Percentiles rank a stretch among this genome's conserved stretches.
Conservation (phyloP, 2,329 filamentous ascomycete genomes). For the Tolypocladium tundrense region DNA sequence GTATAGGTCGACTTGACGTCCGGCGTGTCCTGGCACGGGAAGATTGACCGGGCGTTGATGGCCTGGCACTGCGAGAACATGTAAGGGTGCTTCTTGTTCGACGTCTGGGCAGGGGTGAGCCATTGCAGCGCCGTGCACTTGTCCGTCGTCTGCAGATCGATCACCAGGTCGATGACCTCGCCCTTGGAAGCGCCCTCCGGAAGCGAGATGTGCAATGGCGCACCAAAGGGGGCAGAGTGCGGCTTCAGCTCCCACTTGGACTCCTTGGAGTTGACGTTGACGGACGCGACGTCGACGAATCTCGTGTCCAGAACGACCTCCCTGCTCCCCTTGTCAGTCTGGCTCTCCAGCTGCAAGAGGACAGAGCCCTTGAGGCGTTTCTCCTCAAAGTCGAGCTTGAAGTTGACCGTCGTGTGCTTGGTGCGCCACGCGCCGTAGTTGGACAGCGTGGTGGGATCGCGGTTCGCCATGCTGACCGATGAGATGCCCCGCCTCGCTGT, state of each 20-base stretch:
- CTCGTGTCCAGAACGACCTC: constrained; percentile 87
- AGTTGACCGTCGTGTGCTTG: constrained; percentile 69
- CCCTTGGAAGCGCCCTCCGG: constrained; percentile 45
- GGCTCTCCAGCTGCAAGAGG: constrained; percentile 62
- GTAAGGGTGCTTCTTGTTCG: constrained; percentile 91
- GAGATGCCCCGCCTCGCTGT: constrained; percentile 11
- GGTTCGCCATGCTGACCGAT: constrained; percentile 24
- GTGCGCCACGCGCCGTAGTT: constrained; percentile 88
- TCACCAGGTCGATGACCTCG: constrained; percentile 43
- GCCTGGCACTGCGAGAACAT: constrained; percentile 98
- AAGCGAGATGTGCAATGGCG: constrained; percentile 56
- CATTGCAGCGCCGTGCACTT: constrained; percentile 90
- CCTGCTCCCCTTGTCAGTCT: constrained; percentile 60
- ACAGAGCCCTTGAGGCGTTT: constrained; percentile 71
- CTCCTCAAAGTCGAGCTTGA: constrained; percentile 74
- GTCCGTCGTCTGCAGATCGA: constrained; percentile 70
- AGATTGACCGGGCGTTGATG: constrained; percentile 86
- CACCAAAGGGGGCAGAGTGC: constrained; percentile 63
- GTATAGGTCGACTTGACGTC: constrained; percentile 94
- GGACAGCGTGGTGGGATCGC: constrained; percentile 82
- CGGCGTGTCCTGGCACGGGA: constrained; percentile 95
- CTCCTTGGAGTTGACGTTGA: constrained; percentile 57
- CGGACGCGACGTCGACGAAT: constrained; percentile 60
- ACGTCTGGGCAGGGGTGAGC: constrained; percentile 87
- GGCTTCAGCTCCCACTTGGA: constrained; percentile 60